Evolutionary conservation across 495 filamentous ascomycete genomes (phyloP), one percentile per base, ranked within the genome.

Genomic region (Daldinia caldariorum): DNA sequence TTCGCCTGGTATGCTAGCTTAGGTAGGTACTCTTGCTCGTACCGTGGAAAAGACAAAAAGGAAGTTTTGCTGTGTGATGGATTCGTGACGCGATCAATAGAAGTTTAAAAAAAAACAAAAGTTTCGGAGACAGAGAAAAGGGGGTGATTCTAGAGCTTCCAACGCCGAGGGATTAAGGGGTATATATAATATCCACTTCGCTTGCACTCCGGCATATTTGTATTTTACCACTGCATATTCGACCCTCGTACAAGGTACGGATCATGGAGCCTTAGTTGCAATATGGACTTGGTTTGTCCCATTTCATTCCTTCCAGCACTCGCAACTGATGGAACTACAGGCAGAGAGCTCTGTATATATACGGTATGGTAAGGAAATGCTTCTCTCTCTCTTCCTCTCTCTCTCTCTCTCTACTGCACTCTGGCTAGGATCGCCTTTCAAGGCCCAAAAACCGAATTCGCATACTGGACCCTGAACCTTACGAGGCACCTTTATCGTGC

Each of bases 61-160:
- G 20, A 32, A 31, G 31, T 34, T 13, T 34, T 20, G 31, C 32
- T 56, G 32, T 56, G 65, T 9, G 41, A 53, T 51, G 20, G 16
- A 58, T 63, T 69, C 59, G 66, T 69, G 51, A 63, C 66, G 39
- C 49, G 39, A 67, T 29, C 26, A 31, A 59, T 29, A 60, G 32
- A 58, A 58, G 34, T 53, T n/a, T n/a, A n/a, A n/a, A 26, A 32
- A 53, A 53, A 32, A 53, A 59, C n/a, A 61, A 41, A 35, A 35
- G 26, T 9, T 43, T 43, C 2, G 37, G 47, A 13, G 35, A 55
- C 26, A 38, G 50, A 45, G 45, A 55, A 45, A 55, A 45, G 43
- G 49, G 26, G 35, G 18, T 16, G 7, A 16, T 16, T 47, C 43
- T 20, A 47, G 43, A 20, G 43, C 43, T 47, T 47, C 43, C 43